Conservation (phyloP, 768 basidiomycete species). For the Termitomyces sp. region DNA sequence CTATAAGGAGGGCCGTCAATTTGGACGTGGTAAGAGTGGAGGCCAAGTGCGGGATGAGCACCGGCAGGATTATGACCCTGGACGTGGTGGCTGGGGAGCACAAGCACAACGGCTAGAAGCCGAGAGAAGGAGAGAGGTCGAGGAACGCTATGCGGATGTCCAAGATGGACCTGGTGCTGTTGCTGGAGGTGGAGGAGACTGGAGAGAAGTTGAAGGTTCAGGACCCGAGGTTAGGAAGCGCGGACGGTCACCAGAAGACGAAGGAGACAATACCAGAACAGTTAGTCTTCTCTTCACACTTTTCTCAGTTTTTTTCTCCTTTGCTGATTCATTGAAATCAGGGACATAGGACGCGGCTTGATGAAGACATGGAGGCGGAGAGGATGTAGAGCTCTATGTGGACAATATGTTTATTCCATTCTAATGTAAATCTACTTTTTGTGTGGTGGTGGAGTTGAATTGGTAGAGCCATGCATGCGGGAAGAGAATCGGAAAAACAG, state of each 20-base stretch:
- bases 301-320: neutral
- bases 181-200: slow-evolving; percentile 81
- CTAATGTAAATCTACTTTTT: slow-evolving; percentile 13
- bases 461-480: neutral
- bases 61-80: slow-evolving; percentile 93
- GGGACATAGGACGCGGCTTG: slow-evolving; percentile 57
- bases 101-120: slow-evolving; percentile 72
- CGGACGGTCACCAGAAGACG: slow-evolving; percentile 74
- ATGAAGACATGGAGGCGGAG: slow-evolving; percentile 63
- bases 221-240: slow-evolving; percentile 48
- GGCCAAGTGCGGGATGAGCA: slow-evolving; percentile 98
- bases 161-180: slow-evolving; percentile 77
- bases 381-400: slow-evolving; percentile 49
- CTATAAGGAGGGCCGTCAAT: slow-evolving; percentile 95
- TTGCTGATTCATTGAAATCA: slow-evolving; percentile 19
- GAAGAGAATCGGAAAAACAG: neutral
- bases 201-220: slow-evolving; percentile 61
- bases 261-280: slow-evolving; percentile 52
- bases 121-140: slow-evolving; percentile 75
- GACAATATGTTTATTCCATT: slow-evolving; percentile 19
- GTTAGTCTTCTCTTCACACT: slow-evolving; percentile 32
- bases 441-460: neutral
- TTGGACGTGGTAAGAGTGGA: slow-evolving; percentile 94
- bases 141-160: slow-evolving; percentile 81
- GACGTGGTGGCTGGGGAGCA: slow-evolving; percentile 93